Evolutionary conservation across 768 basidiomycete genomes (phyloP), one percentile per base, ranked within the genome.

Genomic region (Cystobasidium onofrii): DNA sequence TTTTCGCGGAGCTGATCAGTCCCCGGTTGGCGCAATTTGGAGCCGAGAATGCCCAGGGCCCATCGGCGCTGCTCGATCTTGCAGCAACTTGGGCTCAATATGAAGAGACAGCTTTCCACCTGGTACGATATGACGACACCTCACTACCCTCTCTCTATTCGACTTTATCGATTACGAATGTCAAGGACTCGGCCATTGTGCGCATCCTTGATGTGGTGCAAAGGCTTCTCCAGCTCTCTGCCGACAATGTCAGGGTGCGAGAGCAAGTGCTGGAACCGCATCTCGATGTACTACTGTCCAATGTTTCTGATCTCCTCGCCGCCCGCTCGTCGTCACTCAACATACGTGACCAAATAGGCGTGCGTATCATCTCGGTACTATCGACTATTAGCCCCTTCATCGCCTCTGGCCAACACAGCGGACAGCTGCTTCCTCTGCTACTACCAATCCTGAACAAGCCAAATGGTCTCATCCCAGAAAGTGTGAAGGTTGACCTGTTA

Each of bases 191-290:
- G 0, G 94, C 97, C 18, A 83, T 95, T 52, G 85, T 85, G 17
- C 86, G 87, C 65, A 85, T 97, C 2, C 89, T 95, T 76, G 94
- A 97, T 78, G 87, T 95, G 73, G 84, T 93, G 61, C 90, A 92
- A 52, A 84, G 84, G 39, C 80, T 97, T 0, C 77, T 84, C 34
- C 78, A 83, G 80, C 1, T 31, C 33, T 86, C 89, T 1, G 80
- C 83, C 1, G 82, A 82, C 33, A 78, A 75, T 31, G 76, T 76
- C 41, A 61, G 78, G 15, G 82, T 88, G 33, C 83, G 85, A 0
- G 85, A 86, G 31, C 76, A 77, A 25, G 83, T 90, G 34, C 81
- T 93, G 74, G 85, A 86, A 76, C 92, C 88, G 0, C 86, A 90
- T 79, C 85, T 92, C 25, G 85, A 88, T 33, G 80, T 83, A 1